phyloP scores from a whole-genome alignment of 331 rosid genomes.

The Prunus yedoensis region DNA sequence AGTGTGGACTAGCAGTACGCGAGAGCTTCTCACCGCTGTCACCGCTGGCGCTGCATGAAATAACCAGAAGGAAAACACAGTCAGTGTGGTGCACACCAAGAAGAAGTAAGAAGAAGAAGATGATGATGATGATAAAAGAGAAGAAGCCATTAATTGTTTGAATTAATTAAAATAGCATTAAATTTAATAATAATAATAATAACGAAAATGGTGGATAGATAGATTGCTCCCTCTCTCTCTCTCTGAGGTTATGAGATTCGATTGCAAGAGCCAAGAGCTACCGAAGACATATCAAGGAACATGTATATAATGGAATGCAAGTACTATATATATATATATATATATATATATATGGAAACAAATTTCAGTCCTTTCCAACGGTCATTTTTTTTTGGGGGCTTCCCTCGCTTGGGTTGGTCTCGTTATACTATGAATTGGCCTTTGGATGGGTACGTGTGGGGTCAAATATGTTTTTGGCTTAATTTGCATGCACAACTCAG shows the following conservation, averaged over 20 bases:
- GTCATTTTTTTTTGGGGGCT: slow-evolving; percentile 5
- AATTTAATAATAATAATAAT: too few relatives aligned
- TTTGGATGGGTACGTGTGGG: background rate
- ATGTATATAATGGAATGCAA: background rate
- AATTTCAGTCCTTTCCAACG: slow-evolving; percentile 14
- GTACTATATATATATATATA: too few relatives aligned
- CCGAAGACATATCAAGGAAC: background rate
- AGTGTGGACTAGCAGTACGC: background rate
- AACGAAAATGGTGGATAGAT: background rate
- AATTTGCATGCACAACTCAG: background rate
- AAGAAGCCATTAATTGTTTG: slow-evolving; percentile 4
- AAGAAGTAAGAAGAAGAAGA: background rate
- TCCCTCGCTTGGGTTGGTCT: background rate
- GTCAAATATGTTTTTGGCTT: background rate
- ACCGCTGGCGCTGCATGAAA: slow-evolving; percentile 10
- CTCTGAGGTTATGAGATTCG: background rate
- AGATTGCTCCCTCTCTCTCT: background rate
- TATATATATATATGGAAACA: background rate
- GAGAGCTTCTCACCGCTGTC: slow-evolving; percentile 5
- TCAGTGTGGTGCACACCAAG: background rate
- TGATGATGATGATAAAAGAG: background rate
- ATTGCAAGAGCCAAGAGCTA: background rate
- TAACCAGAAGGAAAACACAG: background rate
- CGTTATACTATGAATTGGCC: background rate
- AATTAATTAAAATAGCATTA: too few relatives aligned